These are phyloP conservation scores for Russula compacta DNA, from an alignment of 768 basidiomycete species.

Conservation along the genomic window DNA sequence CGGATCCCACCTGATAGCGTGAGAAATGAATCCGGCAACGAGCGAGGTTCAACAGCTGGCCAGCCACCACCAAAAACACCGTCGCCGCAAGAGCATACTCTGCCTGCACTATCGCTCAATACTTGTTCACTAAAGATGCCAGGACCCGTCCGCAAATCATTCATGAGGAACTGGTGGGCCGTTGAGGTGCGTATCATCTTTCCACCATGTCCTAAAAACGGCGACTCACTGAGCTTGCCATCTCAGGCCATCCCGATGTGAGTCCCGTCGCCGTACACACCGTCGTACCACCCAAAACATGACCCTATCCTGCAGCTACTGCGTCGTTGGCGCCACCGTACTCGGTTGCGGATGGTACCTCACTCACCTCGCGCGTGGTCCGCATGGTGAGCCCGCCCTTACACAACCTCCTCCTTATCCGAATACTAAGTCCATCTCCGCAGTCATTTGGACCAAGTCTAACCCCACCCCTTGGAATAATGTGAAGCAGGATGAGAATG, in stretches of 20 bases:
- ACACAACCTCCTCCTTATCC: not conserved
- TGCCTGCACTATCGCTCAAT: not conserved
- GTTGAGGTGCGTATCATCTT: slow-evolving; percentile 16
- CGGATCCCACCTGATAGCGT: not conserved
- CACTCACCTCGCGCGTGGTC: slow-evolving; percentile 35
- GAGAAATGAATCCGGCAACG: slow-evolving; percentile 2
- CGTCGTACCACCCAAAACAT: not conserved
- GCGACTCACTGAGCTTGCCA: not conserved
- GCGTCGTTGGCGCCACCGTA: slow-evolving; percentile 39
- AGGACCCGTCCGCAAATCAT: slow-evolving; percentile 9
- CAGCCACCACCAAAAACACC: slow-evolving; percentile 1
- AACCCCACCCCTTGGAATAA: slow-evolving; percentile 90
- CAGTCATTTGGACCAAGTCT: slow-evolving; percentile 52
- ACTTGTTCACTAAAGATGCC: not conserved
- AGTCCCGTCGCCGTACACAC: not conserved
- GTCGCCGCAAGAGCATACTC: not conserved
- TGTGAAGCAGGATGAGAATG: slow-evolving; percentile 65
- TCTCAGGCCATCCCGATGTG: slow-evolving; percentile 21
- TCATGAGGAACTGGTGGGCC: slow-evolving; percentile 20
- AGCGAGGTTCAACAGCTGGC: not conserved
- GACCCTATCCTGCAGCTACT: slow-evolving; percentile 29
- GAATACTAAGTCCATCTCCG: slow-evolving; percentile 1
- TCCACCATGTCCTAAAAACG: not conserved
- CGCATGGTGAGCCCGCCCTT: slow-evolving; percentile 27
- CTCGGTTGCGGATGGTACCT: slow-evolving; percentile 38